phyloP scores from a whole-genome alignment of 192 early-diverging fungal genomes.

The Coemansia sp. region DNA sequence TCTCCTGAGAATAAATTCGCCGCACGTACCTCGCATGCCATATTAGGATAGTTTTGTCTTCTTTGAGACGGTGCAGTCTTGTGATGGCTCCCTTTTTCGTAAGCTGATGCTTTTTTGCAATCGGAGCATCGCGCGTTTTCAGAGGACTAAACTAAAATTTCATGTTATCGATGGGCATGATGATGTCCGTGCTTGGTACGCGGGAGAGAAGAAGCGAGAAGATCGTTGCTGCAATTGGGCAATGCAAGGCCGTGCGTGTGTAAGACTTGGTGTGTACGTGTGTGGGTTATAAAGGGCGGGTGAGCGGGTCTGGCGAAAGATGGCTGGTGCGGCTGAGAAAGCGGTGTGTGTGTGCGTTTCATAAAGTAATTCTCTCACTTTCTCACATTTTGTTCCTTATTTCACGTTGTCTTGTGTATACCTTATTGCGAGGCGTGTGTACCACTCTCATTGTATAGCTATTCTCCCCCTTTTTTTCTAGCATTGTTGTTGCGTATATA shows the following conservation, averaged over 20 bases:
- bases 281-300: neutral
- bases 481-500: too few species aligned
- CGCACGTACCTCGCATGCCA: too few species aligned
- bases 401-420: too few species aligned
- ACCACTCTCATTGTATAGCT: too few species aligned
- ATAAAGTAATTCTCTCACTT: too few species aligned
- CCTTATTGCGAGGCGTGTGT: too few species aligned
- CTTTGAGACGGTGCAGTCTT: neutral
- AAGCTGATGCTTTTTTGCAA: neutral
- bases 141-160: neutral
- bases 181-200: neutral
- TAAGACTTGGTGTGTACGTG: too few species aligned
- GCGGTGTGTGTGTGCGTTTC: too few species aligned
- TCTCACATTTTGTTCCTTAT: too few species aligned
- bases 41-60: neutral
- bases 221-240: slow-evolving; percentile 2
- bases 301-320: neutral
- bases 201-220: neutral
- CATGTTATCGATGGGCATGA: neutral
- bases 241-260: slow-evolving; percentile 6
- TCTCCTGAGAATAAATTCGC: too few species aligned
- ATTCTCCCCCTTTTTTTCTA: too few species aligned
- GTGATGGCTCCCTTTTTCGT: neutral
- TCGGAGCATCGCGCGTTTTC: slow-evolving; percentile 2
- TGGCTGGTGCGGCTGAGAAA: too few species aligned